These are phyloP conservation scores for Aureobasidium namibiae DNA, from an alignment of 2,329 filamentous ascomycete species.

Conservation along the genomic window DNA sequence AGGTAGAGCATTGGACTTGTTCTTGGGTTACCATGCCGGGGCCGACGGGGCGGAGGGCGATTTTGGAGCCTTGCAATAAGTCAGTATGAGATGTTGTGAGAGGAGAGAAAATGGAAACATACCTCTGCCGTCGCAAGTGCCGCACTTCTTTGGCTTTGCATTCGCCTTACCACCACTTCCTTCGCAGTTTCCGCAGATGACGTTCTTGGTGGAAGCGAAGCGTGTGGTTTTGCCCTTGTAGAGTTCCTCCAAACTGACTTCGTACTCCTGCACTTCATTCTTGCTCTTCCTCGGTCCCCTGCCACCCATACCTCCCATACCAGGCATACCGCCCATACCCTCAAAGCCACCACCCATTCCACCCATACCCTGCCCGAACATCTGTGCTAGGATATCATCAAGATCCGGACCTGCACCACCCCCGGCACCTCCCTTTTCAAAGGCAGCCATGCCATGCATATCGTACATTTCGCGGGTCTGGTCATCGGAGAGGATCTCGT, in stretches of 20 bases:
- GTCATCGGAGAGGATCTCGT: slow-evolving; percentile 95
- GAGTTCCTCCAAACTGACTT: slow-evolving; percentile 84
- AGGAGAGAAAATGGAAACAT: slow-evolving; percentile 17
- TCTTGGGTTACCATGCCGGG: slow-evolving; percentile 79
- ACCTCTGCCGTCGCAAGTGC: slow-evolving; percentile 74
- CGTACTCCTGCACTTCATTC: slow-evolving; percentile 84
- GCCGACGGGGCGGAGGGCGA: slow-evolving; percentile 73
- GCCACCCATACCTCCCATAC: slow-evolving; percentile 24
- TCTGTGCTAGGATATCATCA: slow-evolving; percentile 86
- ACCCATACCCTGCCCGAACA: slow-evolving; percentile 66
- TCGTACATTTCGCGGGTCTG: slow-evolving; percentile 90
- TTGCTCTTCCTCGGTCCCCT: slow-evolving; percentile 57
- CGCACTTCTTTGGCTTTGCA: slow-evolving; percentile 74
- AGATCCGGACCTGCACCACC: slow-evolving; percentile 67
- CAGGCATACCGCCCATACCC: slow-evolving; percentile 48
- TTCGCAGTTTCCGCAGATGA: slow-evolving; percentile 80
- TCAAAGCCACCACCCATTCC: slow-evolving; percentile 40
- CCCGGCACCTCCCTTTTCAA: slow-evolving; percentile 62
- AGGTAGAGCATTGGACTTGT: slow-evolving; percentile 71
- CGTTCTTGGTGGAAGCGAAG: slow-evolving; percentile 90
- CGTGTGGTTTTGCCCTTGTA: slow-evolving; percentile 99
- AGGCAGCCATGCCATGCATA: slow-evolving; percentile 89
- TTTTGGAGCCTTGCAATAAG: slow-evolving; percentile 47
- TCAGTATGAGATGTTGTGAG: background rate
- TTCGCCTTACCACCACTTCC: slow-evolving; percentile 87